Evolutionary conservation across 352 stramenopile species (phyloP).

Genomic region (Salisapilia sapeloensis): DNA sequence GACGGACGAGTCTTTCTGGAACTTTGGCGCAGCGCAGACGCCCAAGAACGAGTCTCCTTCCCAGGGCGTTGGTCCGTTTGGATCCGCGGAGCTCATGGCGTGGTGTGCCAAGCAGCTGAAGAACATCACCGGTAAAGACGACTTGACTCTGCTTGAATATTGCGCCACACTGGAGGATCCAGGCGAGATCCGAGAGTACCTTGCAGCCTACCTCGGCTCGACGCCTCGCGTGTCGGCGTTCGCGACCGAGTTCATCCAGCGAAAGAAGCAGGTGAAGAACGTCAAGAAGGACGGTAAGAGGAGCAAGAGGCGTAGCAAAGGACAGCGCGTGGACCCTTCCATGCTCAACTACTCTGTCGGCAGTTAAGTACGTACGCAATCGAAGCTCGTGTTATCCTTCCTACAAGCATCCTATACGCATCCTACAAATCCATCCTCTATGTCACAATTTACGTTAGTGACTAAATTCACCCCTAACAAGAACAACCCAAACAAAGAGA

Average conservation of each 20-base stretch:
- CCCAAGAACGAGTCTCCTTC: constrained; percentile 29
- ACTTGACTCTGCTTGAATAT: constrained; percentile 86
- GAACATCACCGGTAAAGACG: constrained; percentile 45
- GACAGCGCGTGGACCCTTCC: constrained; percentile 57
- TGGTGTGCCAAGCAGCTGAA: constrained; percentile 73
- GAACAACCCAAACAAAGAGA: constrained; percentile 1
- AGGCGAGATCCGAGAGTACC: constrained; percentile 90
- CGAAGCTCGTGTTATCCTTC: too few species aligned
- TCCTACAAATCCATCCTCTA: too few species aligned
- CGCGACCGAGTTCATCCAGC: constrained; percentile 93
- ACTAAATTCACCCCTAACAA: too few species aligned
- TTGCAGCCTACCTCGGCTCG: constrained; percentile 92
- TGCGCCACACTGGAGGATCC: constrained; percentile 90
- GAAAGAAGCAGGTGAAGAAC: constrained; percentile 52
- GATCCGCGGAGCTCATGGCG: constrained; percentile 51
- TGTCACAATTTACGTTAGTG: too few species aligned
- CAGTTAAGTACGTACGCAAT: constrained; percentile 9
- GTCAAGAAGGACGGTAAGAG: constrained; percentile 31
- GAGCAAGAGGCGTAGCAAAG: constrained; percentile 38
- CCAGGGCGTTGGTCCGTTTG: constrained; percentile 6
- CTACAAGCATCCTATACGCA: too few species aligned
- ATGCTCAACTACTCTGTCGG: constrained; percentile 52
- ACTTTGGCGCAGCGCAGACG: constrained; percentile 37
- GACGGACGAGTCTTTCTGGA: constrained; percentile 70
- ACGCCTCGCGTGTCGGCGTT: constrained; percentile 94